Evolutionary conservation across 2,329 filamentous ascomycete species (phyloP).

Genomic region (Trichophyton simii): DNA sequence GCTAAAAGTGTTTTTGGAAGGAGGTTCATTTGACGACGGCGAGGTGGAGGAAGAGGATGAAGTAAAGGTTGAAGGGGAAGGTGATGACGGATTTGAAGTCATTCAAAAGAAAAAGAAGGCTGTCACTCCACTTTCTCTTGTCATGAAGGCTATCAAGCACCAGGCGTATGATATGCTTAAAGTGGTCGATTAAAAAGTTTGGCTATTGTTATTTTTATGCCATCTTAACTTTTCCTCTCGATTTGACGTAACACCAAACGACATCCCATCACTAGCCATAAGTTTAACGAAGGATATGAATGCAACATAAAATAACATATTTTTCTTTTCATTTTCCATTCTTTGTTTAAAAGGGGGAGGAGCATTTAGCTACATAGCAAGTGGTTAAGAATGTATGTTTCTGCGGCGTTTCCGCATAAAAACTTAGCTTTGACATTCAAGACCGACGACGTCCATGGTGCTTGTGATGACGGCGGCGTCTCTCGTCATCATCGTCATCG

Average conservation of each 20-base stretch:
- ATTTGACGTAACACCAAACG: background rate
- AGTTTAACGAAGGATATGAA: background rate
- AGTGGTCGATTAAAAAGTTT: slow-evolving; percentile 39
- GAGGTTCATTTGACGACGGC: slow-evolving; percentile 21
- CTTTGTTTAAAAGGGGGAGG: no score
- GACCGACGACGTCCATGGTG: slow-evolving; percentile 6
- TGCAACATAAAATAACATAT: background rate
- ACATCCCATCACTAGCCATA: background rate
- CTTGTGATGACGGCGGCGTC: slow-evolving; percentile 4
- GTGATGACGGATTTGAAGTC: slow-evolving; percentile 4
- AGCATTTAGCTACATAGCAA: no score
- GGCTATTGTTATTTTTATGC: background rate
- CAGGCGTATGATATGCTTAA: slow-evolving; percentile 45
- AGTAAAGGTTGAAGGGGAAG: slow-evolving; percentile 14
- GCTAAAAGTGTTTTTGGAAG: slow-evolving; percentile 46
- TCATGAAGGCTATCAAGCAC: slow-evolving; percentile 42
- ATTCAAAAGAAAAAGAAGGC: slow-evolving; percentile 24
- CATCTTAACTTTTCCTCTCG: background rate
- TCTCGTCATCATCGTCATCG: slow-evolving; percentile 10
- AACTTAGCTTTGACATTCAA: background rate
- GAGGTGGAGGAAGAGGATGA: slow-evolving; percentile 24
- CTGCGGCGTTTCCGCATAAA: no score
- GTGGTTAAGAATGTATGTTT: no score
- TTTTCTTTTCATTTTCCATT: no score
- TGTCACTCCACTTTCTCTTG: slow-evolving; percentile 20